phyloP scores from a whole-genome alignment of 345 rosid species.

The Salix udensis region DNA sequence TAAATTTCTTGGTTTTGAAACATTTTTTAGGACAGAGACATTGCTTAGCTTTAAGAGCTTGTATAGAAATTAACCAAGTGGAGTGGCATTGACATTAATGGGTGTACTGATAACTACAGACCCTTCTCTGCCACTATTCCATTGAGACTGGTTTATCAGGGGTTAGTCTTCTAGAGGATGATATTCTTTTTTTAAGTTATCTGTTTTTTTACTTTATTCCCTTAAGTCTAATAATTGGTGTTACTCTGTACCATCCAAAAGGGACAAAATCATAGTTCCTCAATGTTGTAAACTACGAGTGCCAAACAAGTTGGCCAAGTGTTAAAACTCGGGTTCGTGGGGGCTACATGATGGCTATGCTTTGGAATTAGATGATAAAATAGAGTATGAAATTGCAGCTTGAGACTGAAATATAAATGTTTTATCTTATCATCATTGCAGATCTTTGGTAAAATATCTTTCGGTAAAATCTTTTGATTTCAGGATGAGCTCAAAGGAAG shows the following conservation, averaged over 20 bases:
- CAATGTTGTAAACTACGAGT: background rate
- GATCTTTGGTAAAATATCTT: too few species aligned
- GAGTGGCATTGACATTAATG: background rate
- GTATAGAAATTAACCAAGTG: too few species aligned
- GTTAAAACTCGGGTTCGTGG: background rate
- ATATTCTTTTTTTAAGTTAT: background rate
- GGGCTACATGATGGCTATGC: background rate
- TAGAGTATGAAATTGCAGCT: background rate
- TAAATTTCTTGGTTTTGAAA: background rate
- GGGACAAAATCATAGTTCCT: background rate
- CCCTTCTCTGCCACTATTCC: too few species aligned
- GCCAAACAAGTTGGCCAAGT: too few species aligned
- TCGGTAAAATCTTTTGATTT: too few species aligned
- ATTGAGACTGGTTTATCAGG: background rate
- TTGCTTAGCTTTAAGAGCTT: background rate
- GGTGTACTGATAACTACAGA: too few species aligned
- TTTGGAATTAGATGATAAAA: background rate
- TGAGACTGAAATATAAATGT: too few species aligned
- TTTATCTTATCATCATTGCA: too few species aligned
- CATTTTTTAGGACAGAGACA: background rate
- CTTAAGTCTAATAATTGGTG: background rate
- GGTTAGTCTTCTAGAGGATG: background rate
- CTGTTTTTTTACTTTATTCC: background rate
- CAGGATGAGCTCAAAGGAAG: too few species aligned
- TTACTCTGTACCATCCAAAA: background rate